A percentile compares a stretch with the other conserved stretches of the same genome.
Conservation (phyloP, 257 asterid genomes). For the Penstemon eatonii region DNA sequence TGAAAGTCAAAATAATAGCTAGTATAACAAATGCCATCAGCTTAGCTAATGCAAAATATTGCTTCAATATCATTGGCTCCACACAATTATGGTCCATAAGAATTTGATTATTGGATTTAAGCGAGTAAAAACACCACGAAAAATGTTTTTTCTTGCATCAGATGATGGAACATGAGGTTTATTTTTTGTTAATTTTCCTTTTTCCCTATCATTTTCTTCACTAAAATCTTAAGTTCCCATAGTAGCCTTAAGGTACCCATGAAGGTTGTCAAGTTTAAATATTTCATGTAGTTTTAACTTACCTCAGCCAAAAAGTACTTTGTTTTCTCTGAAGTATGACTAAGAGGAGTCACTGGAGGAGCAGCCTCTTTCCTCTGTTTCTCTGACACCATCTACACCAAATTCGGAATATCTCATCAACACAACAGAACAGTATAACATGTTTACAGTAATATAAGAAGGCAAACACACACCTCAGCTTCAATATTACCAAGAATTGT, state of each 20-base stretch:
- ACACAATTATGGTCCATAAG: too few relatives aligned
- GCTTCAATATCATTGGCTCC: too few relatives aligned
- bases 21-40: conserved; percentile 6
- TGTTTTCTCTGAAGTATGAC: conserved; percentile 62
- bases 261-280: conserved; percentile 1
- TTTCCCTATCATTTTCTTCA: too few relatives aligned
- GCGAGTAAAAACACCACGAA: too few relatives aligned
- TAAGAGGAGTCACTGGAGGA: conserved; percentile 69
- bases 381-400: conserved; percentile 80
- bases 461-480: conserved; percentile 62
- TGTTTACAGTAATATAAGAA: conserved; percentile 24
- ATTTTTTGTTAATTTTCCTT: too few relatives aligned
- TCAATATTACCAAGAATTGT: conserved; percentile 93
- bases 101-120: too few relatives aligned
- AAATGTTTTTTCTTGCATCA: too few relatives aligned
- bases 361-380: conserved; percentile 97
- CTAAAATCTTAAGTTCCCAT: too few relatives aligned
- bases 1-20: conserved; percentile 4
- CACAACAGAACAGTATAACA: conserved; percentile 10
- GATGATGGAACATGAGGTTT: too few relatives aligned
- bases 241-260: background rate
- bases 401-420: conserved; percentile 32
- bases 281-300: conserved; percentile 24
- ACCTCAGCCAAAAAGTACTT: conserved; percentile 96
- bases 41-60: background rate